Evolutionary conservation across 257 asterid genomes (phyloP), one percentile per base, ranked within the genome.

Genomic region (Nicotiana obtusifolia): DNA sequence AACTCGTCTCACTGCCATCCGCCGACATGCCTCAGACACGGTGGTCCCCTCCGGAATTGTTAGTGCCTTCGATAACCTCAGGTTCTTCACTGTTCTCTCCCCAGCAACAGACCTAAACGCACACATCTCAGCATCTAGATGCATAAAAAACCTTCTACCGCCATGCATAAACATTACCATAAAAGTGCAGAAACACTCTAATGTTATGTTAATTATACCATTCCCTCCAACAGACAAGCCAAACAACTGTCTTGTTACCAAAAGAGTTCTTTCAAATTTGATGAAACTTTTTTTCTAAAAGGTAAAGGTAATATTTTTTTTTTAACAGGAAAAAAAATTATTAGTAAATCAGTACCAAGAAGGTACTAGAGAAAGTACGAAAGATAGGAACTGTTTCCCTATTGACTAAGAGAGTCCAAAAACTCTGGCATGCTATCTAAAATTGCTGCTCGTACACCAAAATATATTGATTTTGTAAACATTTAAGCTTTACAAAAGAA

Each of bases 11-110:
- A 92, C 82, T 68, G 99, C 94, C 99, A 95, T 95, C 87, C 98
- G 93, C 88, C 94, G 90, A 87, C 98, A 95, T 62, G 98, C 99
- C 69, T 93, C 99, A 11, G 90, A 93, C 53, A 93, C 92, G n/a
- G 96, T 92, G 78, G 97, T 95, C 66, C 94, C 98, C 85, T 95
- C 99, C 0, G 99, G 97, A 81, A 95, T 93, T 30, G 99, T 95
- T 60, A 95, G 97, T 80, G 99, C 99, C 89, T 93, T 93, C 1
- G 98, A 90, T 80, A 95, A 81, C 86, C 97, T 88, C 79, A 95
- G 94, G 87, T 92, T 95, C 91, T 95, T 95, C 87, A 95, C 99
- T 19, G 99, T 92, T 89, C 98, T 93, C 91, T 93, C 98, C 87
- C 91, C 92, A 84, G 83, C 90, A 81, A 66, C 86, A 79, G 94